phyloP scores from a whole-genome alignment of 208 protist genomes.

The Lotmaria passim region DNA sequence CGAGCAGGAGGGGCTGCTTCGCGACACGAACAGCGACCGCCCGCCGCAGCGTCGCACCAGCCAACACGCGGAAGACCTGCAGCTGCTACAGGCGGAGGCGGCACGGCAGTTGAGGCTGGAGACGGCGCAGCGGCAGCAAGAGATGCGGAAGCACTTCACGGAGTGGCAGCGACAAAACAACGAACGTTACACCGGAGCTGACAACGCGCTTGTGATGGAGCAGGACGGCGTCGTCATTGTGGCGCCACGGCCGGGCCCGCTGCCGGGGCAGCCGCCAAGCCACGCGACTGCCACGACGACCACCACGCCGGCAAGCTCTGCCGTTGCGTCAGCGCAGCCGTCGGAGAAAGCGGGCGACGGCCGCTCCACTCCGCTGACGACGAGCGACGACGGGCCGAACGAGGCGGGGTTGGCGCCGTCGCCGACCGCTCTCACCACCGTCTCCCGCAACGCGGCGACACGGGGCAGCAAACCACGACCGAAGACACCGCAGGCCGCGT shows the following conservation, averaged over 20 bases:
- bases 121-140: conserved; percentile 35
- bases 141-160: conserved; percentile 44
- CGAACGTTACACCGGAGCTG: conserved; percentile 39
- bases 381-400: conserved; percentile 7
- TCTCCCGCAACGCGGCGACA: neutral
- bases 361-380: conserved; percentile 6
- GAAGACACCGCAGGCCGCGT: conserved; percentile 6
- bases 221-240: conserved; percentile 57
- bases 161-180: conserved; percentile 53
- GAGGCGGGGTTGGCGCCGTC: neutral
- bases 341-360: conserved; percentile 10
- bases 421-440: neutral
- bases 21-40: neutral
- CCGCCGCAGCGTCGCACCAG: conserved; percentile 2
- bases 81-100: conserved; percentile 23
- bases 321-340: neutral
- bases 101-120: conserved; percentile 27
- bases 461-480: neutral
- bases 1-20: conserved; percentile 25
- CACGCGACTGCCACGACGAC: neutral
- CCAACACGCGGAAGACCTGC: conserved; percentile 27
- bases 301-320: neutral
- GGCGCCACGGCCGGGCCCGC: conserved; percentile 31
- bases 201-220: conserved; percentile 49
- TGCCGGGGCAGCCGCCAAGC: neutral